Evolutionary conservation across 805 yeast genomes (phyloP).

Genomic region (Yamadazyma takamatsuzukensis): DNA sequence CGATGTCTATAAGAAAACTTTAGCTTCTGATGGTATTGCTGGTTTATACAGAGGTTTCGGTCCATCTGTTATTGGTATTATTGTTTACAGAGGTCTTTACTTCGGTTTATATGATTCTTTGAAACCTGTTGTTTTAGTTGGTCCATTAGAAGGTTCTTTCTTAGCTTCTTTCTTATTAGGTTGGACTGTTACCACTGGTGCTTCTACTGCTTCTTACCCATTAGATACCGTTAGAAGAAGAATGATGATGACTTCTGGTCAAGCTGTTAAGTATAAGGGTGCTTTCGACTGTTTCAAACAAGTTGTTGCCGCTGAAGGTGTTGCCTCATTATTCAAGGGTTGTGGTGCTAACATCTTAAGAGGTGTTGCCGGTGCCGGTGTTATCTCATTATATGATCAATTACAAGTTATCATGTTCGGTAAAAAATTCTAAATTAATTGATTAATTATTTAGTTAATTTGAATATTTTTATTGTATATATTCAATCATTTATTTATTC

Average conservation of each 20-base stretch:
- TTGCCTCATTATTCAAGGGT: constrained; percentile 92
- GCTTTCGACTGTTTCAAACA: constrained; percentile 89
- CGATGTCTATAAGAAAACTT: constrained; percentile 94
- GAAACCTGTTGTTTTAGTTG: constrained; percentile 91
- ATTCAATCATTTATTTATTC: constrained; percentile 11
- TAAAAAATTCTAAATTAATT: constrained; percentile 61
- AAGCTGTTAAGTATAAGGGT: constrained; percentile 94
- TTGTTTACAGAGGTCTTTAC: constrained; percentile 99
- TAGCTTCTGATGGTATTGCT: constrained; percentile 94
- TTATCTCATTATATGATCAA: constrained; percentile 96
- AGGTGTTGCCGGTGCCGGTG: constrained; percentile 99
- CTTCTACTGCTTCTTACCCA: constrained; percentile 98
- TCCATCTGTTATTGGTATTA: constrained; percentile 95
- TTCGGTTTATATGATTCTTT: constrained; percentile 96
- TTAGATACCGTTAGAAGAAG: constrained; percentile 99
- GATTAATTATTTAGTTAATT: constrained; percentile 1
- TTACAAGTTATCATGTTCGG: constrained; percentile 92
- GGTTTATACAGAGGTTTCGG: constrained; percentile 99
- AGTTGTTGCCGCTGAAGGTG: constrained; percentile 96
- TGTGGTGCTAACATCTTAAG: constrained; percentile 99
- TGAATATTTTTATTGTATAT: constrained; percentile 8
- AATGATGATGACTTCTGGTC: constrained; percentile 99
- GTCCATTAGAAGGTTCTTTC: constrained; percentile 93
- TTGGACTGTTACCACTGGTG: constrained; percentile 98
- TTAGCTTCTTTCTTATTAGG: constrained; percentile 93